phyloP scores from a whole-genome alignment of 2,329 filamentous ascomycete genomes.

The Beauveria brongniartii region DNA sequence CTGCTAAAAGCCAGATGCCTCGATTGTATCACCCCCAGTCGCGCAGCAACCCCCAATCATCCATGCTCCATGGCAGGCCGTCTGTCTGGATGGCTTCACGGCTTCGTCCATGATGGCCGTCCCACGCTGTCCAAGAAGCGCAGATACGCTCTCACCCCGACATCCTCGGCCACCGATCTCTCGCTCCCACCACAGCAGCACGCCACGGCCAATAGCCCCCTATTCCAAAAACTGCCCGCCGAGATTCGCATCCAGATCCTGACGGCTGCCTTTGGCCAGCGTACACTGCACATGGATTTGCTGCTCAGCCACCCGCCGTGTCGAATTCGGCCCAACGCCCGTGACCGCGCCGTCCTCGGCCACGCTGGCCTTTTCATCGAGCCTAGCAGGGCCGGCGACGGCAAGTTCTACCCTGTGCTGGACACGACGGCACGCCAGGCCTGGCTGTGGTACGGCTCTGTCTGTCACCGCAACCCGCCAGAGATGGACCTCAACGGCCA shows the following conservation, averaged over 20 bases:
- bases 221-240: slow-evolving; percentile 25
- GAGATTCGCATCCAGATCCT: slow-evolving; percentile 27
- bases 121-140: neutral
- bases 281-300: slow-evolving; percentile 20
- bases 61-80: slow-evolving; percentile 1
- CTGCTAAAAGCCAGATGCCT: neutral
- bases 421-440: slow-evolving; percentile 10
- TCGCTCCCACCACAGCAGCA: neutral
- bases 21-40: neutral
- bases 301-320: slow-evolving; percentile 13
- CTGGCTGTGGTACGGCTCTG: slow-evolving; percentile 20
- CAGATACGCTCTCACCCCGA: neutral
- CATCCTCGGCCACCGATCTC: neutral
- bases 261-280: slow-evolving; percentile 17
- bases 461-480: slow-evolving; percentile 18
- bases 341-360: neutral
- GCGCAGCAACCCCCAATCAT: neutral
- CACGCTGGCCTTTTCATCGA: slow-evolving; percentile 1
- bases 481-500: neutral
- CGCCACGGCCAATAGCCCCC: slow-evolving; percentile 14
- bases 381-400: slow-evolving; percentile 8
- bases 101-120: slow-evolving; percentile 4
- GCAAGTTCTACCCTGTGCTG: neutral
- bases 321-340: neutral
- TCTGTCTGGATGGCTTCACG: slow-evolving; percentile 6